Conservation (phyloP, 805 yeast species). For the Ogataea glucozyma region DNA sequence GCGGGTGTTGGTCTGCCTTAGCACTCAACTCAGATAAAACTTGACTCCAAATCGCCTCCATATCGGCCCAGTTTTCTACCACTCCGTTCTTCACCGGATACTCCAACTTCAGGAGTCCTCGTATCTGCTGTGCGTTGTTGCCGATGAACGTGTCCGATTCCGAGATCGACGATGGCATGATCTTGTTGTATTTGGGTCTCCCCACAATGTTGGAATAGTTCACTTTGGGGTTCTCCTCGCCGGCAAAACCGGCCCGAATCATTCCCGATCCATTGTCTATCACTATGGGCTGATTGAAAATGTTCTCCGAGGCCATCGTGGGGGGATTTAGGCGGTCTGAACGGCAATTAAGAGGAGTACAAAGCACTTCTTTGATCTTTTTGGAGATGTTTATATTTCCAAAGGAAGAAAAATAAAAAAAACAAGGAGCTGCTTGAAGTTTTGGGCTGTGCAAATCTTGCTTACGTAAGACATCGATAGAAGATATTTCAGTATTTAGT, state of each 20-base stretch:
- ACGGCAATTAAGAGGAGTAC: no score
- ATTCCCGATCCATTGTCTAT: constrained; percentile 86
- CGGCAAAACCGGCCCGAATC: constrained; percentile 89
- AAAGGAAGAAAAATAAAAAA: no score
- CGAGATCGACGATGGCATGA: constrained; percentile 65
- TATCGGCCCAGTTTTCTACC: constrained; percentile 79
- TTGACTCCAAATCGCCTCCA: constrained; percentile 80
- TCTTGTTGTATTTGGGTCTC: constrained; percentile 76
- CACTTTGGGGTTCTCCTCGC: constrained; percentile 77
- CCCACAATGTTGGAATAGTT: constrained; percentile 71
- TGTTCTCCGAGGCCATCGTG: constrained; percentile 16
- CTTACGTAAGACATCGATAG: no score
- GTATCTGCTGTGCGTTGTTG: constrained; percentile 63
- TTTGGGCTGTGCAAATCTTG: no score
- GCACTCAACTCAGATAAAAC: constrained; percentile 54
- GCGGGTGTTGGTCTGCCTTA: constrained; percentile 74
- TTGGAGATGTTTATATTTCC: no score
- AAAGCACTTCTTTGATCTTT: no score
- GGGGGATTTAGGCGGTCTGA: background rate
- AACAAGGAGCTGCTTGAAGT: no score
- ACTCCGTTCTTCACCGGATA: constrained; percentile 83
- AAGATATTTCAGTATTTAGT: no score
- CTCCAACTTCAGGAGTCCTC: constrained; percentile 72
- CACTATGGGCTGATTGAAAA: constrained; percentile 71
- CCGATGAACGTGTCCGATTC: constrained; percentile 73